Evolutionary conservation across 192 early-diverging fungal species (phyloP).

Genomic region (Chytriomyces hyalinus): DNA sequence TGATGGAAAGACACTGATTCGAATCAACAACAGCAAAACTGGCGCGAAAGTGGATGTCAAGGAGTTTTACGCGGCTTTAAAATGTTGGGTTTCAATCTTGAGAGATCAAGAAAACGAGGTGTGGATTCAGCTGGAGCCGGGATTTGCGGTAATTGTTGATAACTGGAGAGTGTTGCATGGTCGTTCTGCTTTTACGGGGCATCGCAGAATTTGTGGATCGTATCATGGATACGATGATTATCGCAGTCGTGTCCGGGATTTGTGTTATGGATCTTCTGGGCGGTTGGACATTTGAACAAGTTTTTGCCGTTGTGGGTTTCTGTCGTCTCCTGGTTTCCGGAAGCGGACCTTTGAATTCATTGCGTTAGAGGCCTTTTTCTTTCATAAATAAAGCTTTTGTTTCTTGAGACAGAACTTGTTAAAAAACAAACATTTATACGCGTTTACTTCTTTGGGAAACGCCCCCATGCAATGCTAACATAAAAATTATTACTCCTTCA

Average conservation of each 20-base stretch:
- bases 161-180: conserved; percentile 87
- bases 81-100: conserved; percentile 69
- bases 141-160: conserved; percentile 76
- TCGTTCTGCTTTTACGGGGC: conserved; percentile 71
- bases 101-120: conserved; percentile 61
- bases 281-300: conserved; percentile 28
- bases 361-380: background rate
- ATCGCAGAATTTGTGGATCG: conserved; percentile 69
- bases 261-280: conserved; percentile 35
- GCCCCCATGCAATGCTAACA: too few relatives aligned
- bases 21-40: conserved; percentile 16
- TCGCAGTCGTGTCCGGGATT: conserved; percentile 52
- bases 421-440: too few relatives aligned
- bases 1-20: conserved; percentile 43
- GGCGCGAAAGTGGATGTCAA: conserved; percentile 42
- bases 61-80: conserved; percentile 73
- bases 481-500: too few relatives aligned
- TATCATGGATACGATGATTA: conserved; percentile 84
- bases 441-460: too few relatives aligned
- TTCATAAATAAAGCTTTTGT: background rate
- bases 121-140: conserved; percentile 71
- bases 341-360: background rate
- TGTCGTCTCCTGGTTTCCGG: background rate
- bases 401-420: too few relatives aligned
- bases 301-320: background rate